These are phyloP conservation scores for Blastobotrys petasosporus DNA, from an alignment of 1,139 yeast genomes.

Conservation along the genomic window DNA sequence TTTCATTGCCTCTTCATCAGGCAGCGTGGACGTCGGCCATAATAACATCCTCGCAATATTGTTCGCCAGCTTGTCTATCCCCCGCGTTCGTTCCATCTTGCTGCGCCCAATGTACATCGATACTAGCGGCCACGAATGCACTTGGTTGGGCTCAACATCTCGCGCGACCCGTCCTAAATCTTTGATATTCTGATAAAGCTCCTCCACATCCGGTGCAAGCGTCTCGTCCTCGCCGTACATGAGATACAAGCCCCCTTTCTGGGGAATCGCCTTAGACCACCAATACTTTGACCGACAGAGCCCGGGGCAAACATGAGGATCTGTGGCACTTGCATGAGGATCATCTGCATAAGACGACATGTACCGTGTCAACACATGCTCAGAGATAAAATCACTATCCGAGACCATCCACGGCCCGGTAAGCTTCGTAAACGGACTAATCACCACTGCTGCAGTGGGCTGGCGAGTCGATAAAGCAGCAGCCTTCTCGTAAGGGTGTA, in stretches of 20 bases:
- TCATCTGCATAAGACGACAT: slow-evolving; percentile 14
- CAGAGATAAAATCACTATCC: slow-evolving; percentile 25
- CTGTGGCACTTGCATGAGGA: slow-evolving; percentile 13
- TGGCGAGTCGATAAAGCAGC: slow-evolving; percentile 14
- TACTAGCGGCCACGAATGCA: slow-evolving; percentile 35
- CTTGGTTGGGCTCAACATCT: slow-evolving; percentile 23
- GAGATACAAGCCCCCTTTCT: slow-evolving; percentile 28
- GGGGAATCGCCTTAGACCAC: slow-evolving; percentile 41
- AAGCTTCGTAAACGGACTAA: slow-evolving; percentile 36
- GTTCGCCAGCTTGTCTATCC: slow-evolving; percentile 25
- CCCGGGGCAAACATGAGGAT: slow-evolving; percentile 36
- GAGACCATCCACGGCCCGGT: slow-evolving; percentile 13
- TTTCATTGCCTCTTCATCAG: slow-evolving; percentile 8
- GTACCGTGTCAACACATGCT: slow-evolving; percentile 19
- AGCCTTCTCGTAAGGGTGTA: slow-evolving; percentile 27
- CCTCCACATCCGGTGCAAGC: slow-evolving; percentile 35
- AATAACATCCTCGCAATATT: slow-evolving; percentile 30
- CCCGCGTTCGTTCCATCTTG: slow-evolving; percentile 26
- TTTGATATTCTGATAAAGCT: slow-evolving; percentile 24
- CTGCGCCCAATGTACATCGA: slow-evolving; percentile 26
- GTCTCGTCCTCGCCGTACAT: slow-evolving; percentile 40
- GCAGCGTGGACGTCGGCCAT: slow-evolving; percentile 23
- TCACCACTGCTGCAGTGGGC: slow-evolving; percentile 37
- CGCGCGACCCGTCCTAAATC: slow-evolving; percentile 12
- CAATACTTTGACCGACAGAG: slow-evolving; percentile 32